phyloP scores from a whole-genome alignment of 1,139 yeast species.

The Scheffersomyces parashehatae region DNA sequence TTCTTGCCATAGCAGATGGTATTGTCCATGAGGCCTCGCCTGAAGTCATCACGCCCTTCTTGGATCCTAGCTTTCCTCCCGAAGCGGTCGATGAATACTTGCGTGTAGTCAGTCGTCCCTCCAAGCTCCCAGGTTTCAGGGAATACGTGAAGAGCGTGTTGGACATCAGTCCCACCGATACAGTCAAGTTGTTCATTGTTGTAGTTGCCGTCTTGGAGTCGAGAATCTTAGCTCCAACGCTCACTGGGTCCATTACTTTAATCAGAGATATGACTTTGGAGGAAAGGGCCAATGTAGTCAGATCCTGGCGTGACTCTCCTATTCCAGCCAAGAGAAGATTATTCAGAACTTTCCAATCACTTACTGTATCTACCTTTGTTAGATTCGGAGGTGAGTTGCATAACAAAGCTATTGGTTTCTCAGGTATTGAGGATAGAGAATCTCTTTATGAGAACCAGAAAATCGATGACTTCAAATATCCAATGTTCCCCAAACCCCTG shows the following conservation, averaged over 20 bases:
- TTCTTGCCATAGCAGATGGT: slow-evolving; percentile 36
- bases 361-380: slow-evolving; percentile 26
- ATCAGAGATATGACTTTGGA: slow-evolving; percentile 37
- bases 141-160: slow-evolving; percentile 14
- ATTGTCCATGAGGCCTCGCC: slow-evolving; percentile 35
- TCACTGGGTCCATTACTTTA: slow-evolving; percentile 37
- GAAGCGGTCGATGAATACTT: slow-evolving; percentile 37
- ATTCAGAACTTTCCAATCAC: slow-evolving; percentile 24
- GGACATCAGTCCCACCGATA: slow-evolving; percentile 12
- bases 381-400: slow-evolving; percentile 35
- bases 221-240: slow-evolving; percentile 34
- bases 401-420: slow-evolving; percentile 34
- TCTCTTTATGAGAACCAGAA: slow-evolving; percentile 27
- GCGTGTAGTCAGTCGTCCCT: slow-evolving; percentile 28
- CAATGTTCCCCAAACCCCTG: slow-evolving; percentile 34
- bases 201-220: slow-evolving; percentile 30
- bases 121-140: slow-evolving; percentile 29
- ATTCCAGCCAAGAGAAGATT: slow-evolving; percentile 29
- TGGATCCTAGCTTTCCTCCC: slow-evolving; percentile 27
- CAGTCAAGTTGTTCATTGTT: slow-evolving; percentile 25
- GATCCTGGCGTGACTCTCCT: slow-evolving; percentile 43
- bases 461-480: slow-evolving; percentile 29
- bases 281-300: slow-evolving; percentile 30
- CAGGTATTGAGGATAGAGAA: slow-evolving; percentile 32
- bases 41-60: slow-evolving; percentile 26